Base-by-base conservation (phyloP, 345 rosid genomes). In the Chamaenerion angustifolium region DNA sequence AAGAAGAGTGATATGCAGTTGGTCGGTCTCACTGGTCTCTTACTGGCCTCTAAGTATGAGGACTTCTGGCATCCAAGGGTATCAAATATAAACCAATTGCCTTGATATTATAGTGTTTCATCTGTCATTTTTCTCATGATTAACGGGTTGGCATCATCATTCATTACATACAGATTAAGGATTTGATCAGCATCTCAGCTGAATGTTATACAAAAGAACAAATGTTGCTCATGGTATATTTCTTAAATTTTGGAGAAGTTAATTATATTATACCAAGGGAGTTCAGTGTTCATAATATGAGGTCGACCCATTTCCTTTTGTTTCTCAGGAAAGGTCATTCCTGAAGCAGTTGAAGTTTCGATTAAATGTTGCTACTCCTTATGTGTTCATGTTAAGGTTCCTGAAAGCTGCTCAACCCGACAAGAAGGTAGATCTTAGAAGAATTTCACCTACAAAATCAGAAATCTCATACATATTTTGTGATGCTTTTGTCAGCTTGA, bases 31-130 rank as follows among this genome's bases (percentile, higher is more conserved):
- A 76, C 95, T 48, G 65, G 93, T 6, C 73, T 92, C 44, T 65
- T 92, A 71, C 60, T 87, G 56, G 94, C 98, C 64, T 92, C 96
- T 35, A 92, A 92, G 60, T 90, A 86, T 49, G 98, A 92, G 63
- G 98, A 92, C 65, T 92, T 74, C 52, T 81, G 98, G 98, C 96
- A 86, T 74, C 98, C 98, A 11, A 80, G 79, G 83, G 98, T 83
- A 79, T 7, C 51, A 56, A 58, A 55, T 21, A 47, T 23, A 47
- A 19, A 12, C 46, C 6, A 4, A n/a, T 21, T 42, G 42, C 15
- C 6, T 17, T 45, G 40, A 2, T 4, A 16, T 41, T 15, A 37
- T 52, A 16, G 14, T 17, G 9, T 44, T 49, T 17, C 12, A 8
- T 46, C 15, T 1, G n/a, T n/a, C 4, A 12, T 4, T 40, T 21